Conservation (phyloP, 2,329 filamentous ascomycete genomes). For the Pestalotiopsis sp. region DNA sequence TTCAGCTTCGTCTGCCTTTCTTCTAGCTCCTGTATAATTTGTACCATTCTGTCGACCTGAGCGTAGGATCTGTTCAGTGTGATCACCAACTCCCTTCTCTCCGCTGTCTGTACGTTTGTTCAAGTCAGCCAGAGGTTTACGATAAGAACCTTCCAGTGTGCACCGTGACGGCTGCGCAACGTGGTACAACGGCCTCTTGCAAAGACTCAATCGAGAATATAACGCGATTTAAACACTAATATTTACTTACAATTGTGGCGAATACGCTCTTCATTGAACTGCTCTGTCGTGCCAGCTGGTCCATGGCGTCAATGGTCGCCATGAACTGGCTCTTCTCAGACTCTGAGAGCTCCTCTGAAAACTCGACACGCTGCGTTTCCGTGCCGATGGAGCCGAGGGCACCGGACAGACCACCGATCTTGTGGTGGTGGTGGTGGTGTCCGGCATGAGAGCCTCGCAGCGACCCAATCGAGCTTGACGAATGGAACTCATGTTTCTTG, state of each 20-base stretch:
- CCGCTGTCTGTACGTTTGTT: not conserved
- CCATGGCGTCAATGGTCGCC: not conserved
- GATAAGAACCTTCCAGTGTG: too few relatives aligned
- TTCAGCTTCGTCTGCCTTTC: not conserved
- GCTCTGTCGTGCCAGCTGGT: not conserved
- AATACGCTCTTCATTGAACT: not conserved
- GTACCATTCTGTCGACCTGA: not conserved
- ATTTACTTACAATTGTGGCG: not conserved
- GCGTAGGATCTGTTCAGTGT: not conserved
- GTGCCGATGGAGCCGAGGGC: not conserved
- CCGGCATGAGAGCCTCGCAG: not conserved
- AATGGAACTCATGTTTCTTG: not conserved
- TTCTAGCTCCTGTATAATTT: not conserved
- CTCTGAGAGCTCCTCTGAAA: not conserved
- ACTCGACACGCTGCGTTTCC: not conserved
- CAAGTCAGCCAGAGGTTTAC: not conserved
- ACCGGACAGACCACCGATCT: not conserved
- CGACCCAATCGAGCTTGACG: not conserved
- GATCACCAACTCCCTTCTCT: not conserved
- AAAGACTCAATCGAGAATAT: not conserved
- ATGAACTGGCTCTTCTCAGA: not conserved
- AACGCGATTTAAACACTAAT: not conserved
- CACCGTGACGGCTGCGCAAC: not conserved
- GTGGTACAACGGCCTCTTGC: not conserved
- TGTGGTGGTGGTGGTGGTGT: not conserved